Percentiles rank a stretch among this genome's conserved stretches.
Conservation (phyloP, 139 green algal species). For the Chlorella sorokiniana region DNA sequence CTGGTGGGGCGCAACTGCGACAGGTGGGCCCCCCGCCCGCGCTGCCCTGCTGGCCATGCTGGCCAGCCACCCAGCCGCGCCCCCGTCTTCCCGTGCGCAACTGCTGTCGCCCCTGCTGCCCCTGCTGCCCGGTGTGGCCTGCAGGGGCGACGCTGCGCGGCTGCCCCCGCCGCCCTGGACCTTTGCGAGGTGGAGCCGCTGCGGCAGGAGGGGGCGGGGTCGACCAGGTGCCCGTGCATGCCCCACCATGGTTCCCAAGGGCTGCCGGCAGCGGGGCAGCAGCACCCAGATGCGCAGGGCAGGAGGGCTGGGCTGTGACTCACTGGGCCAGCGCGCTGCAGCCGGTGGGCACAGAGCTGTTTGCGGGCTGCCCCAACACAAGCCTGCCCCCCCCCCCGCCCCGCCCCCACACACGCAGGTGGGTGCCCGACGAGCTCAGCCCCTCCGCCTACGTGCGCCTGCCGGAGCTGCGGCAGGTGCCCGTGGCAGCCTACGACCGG, state of each 20-base stretch:
- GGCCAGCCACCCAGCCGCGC: background rate
- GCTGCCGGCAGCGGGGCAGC: no score
- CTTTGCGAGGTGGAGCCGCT: constrained; percentile 68
- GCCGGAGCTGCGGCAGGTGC: constrained; percentile 38
- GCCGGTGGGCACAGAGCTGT: no score
- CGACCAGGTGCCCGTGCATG: background rate
- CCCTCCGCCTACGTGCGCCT: constrained; percentile 45
- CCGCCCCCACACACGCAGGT: background rate
- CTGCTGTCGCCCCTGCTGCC: background rate
- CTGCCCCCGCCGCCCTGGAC: constrained; percentile 51
- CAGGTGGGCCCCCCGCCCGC: constrained; percentile 5
- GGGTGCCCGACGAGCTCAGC: constrained; percentile 36
- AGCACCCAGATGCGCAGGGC: no score
- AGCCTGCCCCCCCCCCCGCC: background rate
- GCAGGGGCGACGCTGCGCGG: constrained; percentile 24
- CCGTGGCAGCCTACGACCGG: constrained; percentile 47
- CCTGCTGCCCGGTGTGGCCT: no score
- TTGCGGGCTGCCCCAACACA: no score
- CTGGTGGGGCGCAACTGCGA: constrained; percentile 62
- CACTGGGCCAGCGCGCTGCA: no score
- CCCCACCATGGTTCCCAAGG: background rate
- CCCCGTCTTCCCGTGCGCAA: background rate
- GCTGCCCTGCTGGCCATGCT: constrained; percentile 8
- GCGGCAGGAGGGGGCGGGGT: constrained; percentile 48
- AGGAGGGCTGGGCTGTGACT: no score